Evolutionary conservation across 345 rosid species (phyloP).

Genomic region (Linum trigynum): DNA sequence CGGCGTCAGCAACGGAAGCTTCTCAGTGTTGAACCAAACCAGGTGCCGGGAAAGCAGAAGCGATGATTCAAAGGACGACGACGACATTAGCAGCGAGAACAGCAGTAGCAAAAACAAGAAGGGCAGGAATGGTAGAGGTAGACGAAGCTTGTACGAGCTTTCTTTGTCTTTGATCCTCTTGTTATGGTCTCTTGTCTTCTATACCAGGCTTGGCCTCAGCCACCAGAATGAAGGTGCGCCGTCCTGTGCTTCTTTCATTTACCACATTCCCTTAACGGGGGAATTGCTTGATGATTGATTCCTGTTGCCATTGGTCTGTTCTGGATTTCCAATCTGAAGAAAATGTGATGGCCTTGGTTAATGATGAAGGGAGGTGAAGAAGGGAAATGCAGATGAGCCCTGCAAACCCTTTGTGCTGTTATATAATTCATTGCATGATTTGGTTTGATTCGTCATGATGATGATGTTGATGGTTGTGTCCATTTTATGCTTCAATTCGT

Average conservation of each 20-base stretch:
- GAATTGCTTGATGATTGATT: not conserved
- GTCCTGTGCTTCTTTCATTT: not conserved
- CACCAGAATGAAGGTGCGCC: slow-evolving; percentile 47
- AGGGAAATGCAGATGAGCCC: too few relatives aligned
- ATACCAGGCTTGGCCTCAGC: slow-evolving; percentile 54
- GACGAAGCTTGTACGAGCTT: slow-evolving; percentile 31
- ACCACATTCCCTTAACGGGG: not conserved
- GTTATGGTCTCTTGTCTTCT: slow-evolving; percentile 58
- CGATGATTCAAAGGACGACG: slow-evolving; percentile 1
- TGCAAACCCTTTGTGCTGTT: slow-evolving; percentile 6
- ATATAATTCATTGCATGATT: too few relatives aligned
- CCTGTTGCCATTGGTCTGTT: slow-evolving; percentile 5
- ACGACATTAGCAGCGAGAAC: not conserved
- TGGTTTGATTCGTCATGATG: too few relatives aligned
- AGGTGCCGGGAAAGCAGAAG: slow-evolving; percentile 17
- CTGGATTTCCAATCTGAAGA: not conserved
- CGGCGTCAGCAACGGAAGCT: not conserved
- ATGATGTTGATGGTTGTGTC: too few relatives aligned
- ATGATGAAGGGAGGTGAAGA: too few relatives aligned
- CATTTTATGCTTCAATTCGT: too few relatives aligned
- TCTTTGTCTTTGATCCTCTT: slow-evolving; percentile 48
- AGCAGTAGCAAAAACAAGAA: not conserved
- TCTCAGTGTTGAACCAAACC: slow-evolving; percentile 13
- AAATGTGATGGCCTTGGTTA: too few relatives aligned
- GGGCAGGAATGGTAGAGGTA: slow-evolving; percentile 3